Evolutionary conservation across 495 filamentous ascomycete species (phyloP).

Genomic region (Aspergillus olivimuriae): DNA sequence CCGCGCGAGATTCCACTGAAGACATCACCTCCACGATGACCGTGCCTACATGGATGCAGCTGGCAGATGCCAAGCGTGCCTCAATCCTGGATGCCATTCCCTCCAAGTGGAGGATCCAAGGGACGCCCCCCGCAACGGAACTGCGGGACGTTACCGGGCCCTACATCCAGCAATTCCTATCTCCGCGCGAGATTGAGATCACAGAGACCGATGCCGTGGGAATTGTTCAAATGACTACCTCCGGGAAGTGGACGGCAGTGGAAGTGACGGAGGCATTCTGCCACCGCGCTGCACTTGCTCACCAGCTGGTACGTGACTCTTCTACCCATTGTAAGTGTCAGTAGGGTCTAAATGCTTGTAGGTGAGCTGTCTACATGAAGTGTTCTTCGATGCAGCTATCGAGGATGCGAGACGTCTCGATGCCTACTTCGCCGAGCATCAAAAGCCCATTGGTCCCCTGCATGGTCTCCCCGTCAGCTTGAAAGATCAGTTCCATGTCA

Average conservation of each 20-base stretch:
- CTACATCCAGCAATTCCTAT: slow-evolving; percentile 54
- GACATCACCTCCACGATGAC: slow-evolving; percentile 12
- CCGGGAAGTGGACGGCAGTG: slow-evolving; percentile 38
- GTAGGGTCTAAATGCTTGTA: slow-evolving; percentile 11
- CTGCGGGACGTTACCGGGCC: slow-evolving; percentile 56
- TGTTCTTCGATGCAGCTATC: slow-evolving; percentile 57
- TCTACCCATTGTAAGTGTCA: neutral
- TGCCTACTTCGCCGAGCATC: slow-evolving; percentile 42
- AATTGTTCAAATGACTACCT: slow-evolving; percentile 41
- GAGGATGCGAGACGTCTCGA: slow-evolving; percentile 54
- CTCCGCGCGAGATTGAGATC: slow-evolving; percentile 48
- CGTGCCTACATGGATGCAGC: slow-evolving; percentile 34
- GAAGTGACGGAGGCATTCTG: slow-evolving; percentile 52
- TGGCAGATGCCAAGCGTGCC: slow-evolving; percentile 45
- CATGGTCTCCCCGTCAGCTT: slow-evolving; percentile 62
- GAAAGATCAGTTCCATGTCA: slow-evolving; percentile 68
- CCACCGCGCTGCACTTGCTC: slow-evolving; percentile 49
- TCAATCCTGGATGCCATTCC: slow-evolving; percentile 51
- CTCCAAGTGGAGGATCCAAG: slow-evolving; percentile 46
- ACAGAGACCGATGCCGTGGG: slow-evolving; percentile 48
- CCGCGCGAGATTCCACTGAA: too few species aligned
- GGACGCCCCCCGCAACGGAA: slow-evolving; percentile 42
- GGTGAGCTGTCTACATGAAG: slow-evolving; percentile 56
- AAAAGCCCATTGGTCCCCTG: slow-evolving; percentile 47
- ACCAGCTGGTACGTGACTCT: slow-evolving; percentile 42